Base-by-base conservation (phyloP, 108 stramenopile species). In the Parietichytrium sp. region DNA sequence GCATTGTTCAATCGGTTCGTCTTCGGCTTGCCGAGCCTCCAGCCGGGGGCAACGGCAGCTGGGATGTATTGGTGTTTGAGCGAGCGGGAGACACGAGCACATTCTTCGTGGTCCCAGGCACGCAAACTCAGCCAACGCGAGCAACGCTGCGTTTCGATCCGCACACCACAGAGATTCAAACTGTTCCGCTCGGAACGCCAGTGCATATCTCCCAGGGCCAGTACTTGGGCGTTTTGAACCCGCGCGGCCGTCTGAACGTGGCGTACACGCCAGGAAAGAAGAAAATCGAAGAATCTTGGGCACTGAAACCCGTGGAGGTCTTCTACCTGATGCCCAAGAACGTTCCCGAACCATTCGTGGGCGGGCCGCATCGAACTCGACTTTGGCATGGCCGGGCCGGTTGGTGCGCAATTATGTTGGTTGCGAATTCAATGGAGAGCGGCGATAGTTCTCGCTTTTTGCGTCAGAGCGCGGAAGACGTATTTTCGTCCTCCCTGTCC, bases 221-320 rank as follows among this genome's bases (percentile, higher is more conserved):
- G 42, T 72, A 72, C 61, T 42, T 72, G 16, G 61, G 61, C 20
- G 61, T 72, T 42, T 45, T 72, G 15, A 72, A 72, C 33, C 61
- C 38, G 3, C 61, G 3, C 20, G 61, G 61, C 20, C 61, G 61
- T 6, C 42, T 72, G n/a, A 72, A 72, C 45, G 61, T 72, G 8
- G 61, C 61, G 10, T 72, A 72, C 42, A 72, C 61, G 33, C 61
- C 61, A 10, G 61, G 61, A n/a, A 72, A 72, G 61, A 72, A 72
- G 42, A 72, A 72, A 72, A 72, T 72, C 20, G 61, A 72, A 38
- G 61, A 72, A 27, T 45, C 38, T 27, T 72, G 61, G 61, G 61
- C 61, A 45, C 42, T 72, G 20, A 72, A 72, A 25, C 61, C 61
- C 6, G 61, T 72, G 8, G 61, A 72, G 20, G 61, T 72, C 38